Evolutionary conservation across 23 red algal genomes (phyloP).

Genomic region (Gracilariopsis chorda): DNA sequence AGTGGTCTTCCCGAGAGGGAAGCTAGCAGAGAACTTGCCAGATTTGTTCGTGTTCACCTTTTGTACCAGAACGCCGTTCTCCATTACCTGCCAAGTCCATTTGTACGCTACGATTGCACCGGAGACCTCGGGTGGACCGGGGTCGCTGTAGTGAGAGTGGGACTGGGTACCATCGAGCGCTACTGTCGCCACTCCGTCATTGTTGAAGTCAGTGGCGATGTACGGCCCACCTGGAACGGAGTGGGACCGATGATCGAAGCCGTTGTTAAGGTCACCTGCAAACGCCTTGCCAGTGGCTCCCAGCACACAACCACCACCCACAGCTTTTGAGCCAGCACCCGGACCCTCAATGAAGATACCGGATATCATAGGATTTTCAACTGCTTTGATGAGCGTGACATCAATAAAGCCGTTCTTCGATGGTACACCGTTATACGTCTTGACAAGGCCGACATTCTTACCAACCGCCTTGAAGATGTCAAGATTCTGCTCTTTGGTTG

Average conservation of each 20-base stretch:
- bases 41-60: slow-evolving; percentile 28
- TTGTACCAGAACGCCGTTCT: not conserved
- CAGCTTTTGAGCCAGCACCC: slow-evolving; percentile 2
- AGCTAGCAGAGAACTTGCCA: slow-evolving; percentile 44
- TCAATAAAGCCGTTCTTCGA: slow-evolving; percentile 25
- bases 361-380: slow-evolving; percentile 72
- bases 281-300: not conserved
- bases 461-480: slow-evolving; percentile 43
- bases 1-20: slow-evolving; percentile 60
- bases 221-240: slow-evolving; percentile 67
- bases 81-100: slow-evolving; percentile 39
- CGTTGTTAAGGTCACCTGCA: slow-evolving; percentile 1
- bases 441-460: slow-evolving; percentile 46
- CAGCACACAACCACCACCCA: slow-evolving; percentile 29
- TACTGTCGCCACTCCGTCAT: slow-evolving; percentile 30
- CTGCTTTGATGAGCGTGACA: slow-evolving; percentile 42
- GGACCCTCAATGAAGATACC: slow-evolving; percentile 53
- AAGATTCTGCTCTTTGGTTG: slow-evolving; percentile 7
- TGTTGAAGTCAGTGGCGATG: slow-evolving; percentile 62
- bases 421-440: slow-evolving; percentile 7
- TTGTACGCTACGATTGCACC: slow-evolving; percentile 66
- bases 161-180: slow-evolving; percentile 59
- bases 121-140: slow-evolving; percentile 33
- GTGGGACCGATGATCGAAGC: slow-evolving; percentile 66
- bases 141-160: slow-evolving; percentile 75